Conservation (phyloP, 257 asterid species). For the Solanum raphanifolium region DNA sequence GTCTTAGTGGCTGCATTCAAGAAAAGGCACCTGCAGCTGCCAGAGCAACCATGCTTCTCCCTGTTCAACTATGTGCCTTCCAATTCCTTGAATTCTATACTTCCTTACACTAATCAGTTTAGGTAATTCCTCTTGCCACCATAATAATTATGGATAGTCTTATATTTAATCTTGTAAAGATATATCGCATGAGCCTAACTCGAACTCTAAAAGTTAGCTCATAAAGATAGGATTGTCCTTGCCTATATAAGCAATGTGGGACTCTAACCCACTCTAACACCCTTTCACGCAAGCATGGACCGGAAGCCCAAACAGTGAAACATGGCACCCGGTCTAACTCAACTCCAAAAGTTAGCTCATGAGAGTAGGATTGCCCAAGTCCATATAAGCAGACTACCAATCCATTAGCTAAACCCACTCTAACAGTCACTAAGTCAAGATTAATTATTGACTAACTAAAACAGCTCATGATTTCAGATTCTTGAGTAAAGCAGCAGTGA, state of each 20-base stretch:
- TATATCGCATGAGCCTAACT: background rate
- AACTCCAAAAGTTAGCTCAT: no score
- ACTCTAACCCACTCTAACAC: no score
- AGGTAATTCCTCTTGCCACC: background rate
- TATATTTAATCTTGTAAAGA: background rate
- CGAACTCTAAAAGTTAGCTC: background rate
- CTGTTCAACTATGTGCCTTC: conserved; percentile 6
- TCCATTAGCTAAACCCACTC: background rate
- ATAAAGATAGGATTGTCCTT: background rate
- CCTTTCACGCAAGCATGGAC: no score
- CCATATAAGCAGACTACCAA: no score
- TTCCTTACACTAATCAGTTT: conserved; percentile 13
- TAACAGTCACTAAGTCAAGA: background rate
- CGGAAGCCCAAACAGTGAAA: no score
- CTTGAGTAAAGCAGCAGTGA: conserved; percentile 17
- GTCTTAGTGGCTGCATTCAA: conserved; percentile 10
- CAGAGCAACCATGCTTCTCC: conserved; percentile 2
- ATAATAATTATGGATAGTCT: background rate
- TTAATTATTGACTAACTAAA: background rate
- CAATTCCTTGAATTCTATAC: conserved; percentile 2
- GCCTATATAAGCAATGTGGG: background rate
- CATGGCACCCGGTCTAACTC: no score
- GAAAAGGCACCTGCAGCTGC: conserved; percentile 15
- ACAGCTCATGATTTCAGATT: background rate
- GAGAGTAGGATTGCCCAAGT: no score